Percentiles rank a stretch among this genome's conserved stretches.
Conservation (phyloP, 2,329 filamentous ascomycete genomes). For the Furcasterigmium furcatum region DNA sequence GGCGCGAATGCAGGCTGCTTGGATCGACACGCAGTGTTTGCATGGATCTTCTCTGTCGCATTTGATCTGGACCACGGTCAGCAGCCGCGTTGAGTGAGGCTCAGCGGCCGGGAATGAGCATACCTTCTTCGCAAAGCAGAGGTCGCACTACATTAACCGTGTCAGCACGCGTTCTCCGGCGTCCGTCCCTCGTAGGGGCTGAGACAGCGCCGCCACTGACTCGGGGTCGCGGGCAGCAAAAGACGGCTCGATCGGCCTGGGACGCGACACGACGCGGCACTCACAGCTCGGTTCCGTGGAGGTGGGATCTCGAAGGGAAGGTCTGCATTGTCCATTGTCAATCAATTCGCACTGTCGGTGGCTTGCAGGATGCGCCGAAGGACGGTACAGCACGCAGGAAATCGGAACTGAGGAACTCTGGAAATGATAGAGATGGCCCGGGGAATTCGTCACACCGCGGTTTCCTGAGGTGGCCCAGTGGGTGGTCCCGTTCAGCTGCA, state of each 20-base stretch:
- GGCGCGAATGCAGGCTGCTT: background rate
- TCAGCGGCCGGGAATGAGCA: background rate
- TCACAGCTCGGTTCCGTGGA: conserved; percentile 2
- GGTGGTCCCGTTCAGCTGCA: too few relatives aligned
- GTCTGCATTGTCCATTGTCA: background rate
- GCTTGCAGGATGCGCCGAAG: background rate
- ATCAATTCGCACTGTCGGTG: background rate
- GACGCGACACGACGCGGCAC: background rate
- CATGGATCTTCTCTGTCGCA: conserved; percentile 3
- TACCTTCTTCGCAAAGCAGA: conserved; percentile 3
- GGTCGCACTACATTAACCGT: background rate
- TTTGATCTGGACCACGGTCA: conserved; percentile 1
- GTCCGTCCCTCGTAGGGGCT: background rate
- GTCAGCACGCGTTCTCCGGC: background rate
- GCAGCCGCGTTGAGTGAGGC: too few relatives aligned
- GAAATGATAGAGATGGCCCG: background rate
- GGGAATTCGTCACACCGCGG: background rate
- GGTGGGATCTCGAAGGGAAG: conserved; percentile 3
- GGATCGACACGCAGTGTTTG: conserved; percentile 1
- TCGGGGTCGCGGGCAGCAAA: background rate
- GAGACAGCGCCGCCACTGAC: background rate
- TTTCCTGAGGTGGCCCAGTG: too few relatives aligned
- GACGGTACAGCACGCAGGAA: too few relatives aligned
- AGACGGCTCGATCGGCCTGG: background rate
- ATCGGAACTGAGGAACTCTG: background rate